These are phyloP conservation scores for Saccharomycopsis malanga DNA, from an alignment of 805 yeast genomes.

Conservation along the genomic window DNA sequence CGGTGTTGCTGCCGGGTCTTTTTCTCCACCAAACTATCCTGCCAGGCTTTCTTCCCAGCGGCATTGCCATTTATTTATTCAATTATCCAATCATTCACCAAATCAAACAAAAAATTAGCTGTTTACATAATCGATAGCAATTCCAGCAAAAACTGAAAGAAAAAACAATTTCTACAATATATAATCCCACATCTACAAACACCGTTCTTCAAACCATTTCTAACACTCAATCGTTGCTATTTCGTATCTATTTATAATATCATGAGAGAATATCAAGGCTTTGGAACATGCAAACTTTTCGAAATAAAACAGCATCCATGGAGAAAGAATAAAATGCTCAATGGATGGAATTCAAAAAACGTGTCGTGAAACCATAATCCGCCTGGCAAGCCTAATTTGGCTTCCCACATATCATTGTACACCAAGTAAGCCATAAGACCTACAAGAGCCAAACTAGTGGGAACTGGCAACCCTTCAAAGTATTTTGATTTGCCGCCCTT, in stretches of 20 bases:
- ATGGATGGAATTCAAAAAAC: constrained; percentile 67
- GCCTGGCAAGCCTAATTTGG: constrained; percentile 43
- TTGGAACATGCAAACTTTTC: constrained; percentile 86
- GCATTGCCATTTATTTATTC: background rate
- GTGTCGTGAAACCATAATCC: constrained; percentile 53
- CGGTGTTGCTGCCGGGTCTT: too few species aligned
- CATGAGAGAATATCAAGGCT: too few species aligned
- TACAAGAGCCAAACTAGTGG: constrained; percentile 75
- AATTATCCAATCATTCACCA: background rate
- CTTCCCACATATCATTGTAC: constrained; percentile 35
- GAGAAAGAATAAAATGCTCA: constrained; percentile 52
- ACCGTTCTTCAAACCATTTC: too few species aligned
- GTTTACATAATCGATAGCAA: too few species aligned
- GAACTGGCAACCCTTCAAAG: constrained; percentile 96
- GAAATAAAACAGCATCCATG: constrained; percentile 92
- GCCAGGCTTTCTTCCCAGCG: background rate
- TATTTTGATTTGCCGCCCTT: constrained; percentile 77
- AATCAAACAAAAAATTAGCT: background rate
- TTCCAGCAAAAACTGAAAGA: too few species aligned
- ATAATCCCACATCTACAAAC: too few species aligned
- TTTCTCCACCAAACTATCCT: too few species aligned
- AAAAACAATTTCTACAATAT: too few species aligned
- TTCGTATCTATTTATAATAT: background rate
- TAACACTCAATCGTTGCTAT: background rate
- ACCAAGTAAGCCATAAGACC: constrained; percentile 64